Base-by-base conservation (phyloP, 2,329 filamentous ascomycete species). In the Sporothrix brunneoviolacea region DNA sequence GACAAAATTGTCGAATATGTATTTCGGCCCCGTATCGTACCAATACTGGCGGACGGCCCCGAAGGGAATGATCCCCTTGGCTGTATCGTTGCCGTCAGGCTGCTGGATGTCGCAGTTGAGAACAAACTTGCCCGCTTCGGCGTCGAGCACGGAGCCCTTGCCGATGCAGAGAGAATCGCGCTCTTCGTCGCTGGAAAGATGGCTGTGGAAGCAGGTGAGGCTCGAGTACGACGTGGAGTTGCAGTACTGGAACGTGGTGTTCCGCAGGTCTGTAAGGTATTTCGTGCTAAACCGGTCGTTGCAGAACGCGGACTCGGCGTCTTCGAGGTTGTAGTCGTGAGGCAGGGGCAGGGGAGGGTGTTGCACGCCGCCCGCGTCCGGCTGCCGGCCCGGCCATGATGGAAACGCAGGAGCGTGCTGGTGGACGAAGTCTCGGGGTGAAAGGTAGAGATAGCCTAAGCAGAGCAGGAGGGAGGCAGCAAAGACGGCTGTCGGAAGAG, bases 191-290 rank as follows among this genome's bases (percentile, higher is more conserved):
- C 10, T 21, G 3, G 28, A 4, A 15, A 30, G 27, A 28, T 54
- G 38, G 33, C 45, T 51, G 52, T 55, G 51, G 52, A 57, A 54
- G 47, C 55, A 57, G 3, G 50, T 54, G n/a, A 57, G 27, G 18
- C 51, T 24, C 13, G 53, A 51, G 4, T 3, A 36, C 5, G 54
- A 40, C 9, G 33, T 13, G 5, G 35, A 9, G 18, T 28, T 32
- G 40, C 55, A 57, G 50, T 57, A 57, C n/a, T 57, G 42, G 16
- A 51, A 52, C 3, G 39, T 16, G 8, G 40, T 19, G 24, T 44
- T 18, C 32, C 51, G 39, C 15, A 57, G n/a, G 21, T 52, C 44
- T 2, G 41, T 16, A 3, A 57, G 46, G 42, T 57, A 57, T 19
- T 50, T 50, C 13, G 21, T 19, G 47, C 41, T 50, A 47, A 55